A percentile compares a stretch with the other conserved stretches of the same genome.
Conservation (phyloP, 441 rosid genomes). For the Melianthus villosus region DNA sequence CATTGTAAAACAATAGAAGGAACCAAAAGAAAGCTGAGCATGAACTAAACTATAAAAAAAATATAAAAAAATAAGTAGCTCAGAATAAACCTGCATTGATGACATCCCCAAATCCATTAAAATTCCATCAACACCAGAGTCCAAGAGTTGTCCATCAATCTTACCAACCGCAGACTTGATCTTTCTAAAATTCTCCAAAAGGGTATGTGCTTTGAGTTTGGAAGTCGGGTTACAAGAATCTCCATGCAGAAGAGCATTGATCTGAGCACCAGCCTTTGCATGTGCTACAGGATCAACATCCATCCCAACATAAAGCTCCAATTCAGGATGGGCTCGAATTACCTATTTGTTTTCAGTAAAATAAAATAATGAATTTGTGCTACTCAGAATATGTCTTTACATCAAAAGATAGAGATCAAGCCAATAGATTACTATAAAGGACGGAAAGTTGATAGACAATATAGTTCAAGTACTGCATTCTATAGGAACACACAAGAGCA, state of each 20-base stretch:
- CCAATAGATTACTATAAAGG: not conserved
- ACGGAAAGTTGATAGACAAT: not conserved
- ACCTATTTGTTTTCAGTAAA: constrained; percentile 22
- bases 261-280: constrained; percentile 34
- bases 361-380: not conserved
- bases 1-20: not conserved
- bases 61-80: constrained; percentile 1
- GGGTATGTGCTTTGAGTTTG: constrained; percentile 26
- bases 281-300: constrained; percentile 85
- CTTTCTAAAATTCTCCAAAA: constrained; percentile 44
- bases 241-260: constrained; percentile 23
- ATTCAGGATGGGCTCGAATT: constrained; percentile 49
- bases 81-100: constrained; percentile 66
- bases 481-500: too few relatives aligned
- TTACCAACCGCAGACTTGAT: constrained; percentile 34
- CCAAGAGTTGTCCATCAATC: constrained; percentile 23
- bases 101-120: constrained; percentile 96
- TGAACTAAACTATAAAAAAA: too few relatives aligned
- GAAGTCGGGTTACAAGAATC: constrained; percentile 11
- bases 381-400: not conserved
- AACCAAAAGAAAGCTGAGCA: not conserved
- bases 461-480: not conserved
- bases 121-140: constrained; percentile 62
- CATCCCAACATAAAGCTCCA: constrained; percentile 54
- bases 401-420: not conserved